These are phyloP conservation scores for Dryas drummondii DNA, from an alignment of 306 rosid species.

Conservation along the genomic window DNA sequence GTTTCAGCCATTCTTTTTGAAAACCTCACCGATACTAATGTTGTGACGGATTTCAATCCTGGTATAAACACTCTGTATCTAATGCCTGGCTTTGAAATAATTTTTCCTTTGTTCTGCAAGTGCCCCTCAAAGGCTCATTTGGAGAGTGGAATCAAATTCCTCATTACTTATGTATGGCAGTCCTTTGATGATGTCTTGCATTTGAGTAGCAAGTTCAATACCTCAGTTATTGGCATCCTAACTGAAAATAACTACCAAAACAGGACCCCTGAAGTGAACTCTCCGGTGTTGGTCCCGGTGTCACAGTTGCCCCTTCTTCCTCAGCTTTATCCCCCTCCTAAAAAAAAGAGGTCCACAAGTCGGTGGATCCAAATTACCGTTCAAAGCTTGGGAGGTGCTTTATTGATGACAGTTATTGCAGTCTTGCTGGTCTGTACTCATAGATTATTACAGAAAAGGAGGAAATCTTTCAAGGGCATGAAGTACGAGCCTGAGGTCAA, in stretches of 20 bases:
- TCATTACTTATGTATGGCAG: conserved; percentile 65
- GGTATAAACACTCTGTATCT: too few species aligned
- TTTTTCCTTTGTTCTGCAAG: conserved; percentile 57
- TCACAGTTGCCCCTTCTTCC: conserved; percentile 43
- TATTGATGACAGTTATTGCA: conserved; percentile 26
- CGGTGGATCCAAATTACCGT: conserved; percentile 27
- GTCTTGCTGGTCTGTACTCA: conserved; percentile 26
- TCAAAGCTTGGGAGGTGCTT: conserved; percentile 33
- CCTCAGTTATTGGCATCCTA: conserved; percentile 35
- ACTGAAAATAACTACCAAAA: conserved; percentile 41
- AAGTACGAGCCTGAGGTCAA: not conserved
- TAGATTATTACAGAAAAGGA: conserved; percentile 32
- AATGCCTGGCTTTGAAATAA: conserved; percentile 29
- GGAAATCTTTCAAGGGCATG: conserved; percentile 27
- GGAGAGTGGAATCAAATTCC: conserved; percentile 33
- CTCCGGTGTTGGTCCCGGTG: conserved; percentile 56
- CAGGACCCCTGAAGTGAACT: conserved; percentile 32
- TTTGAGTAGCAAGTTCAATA: conserved; percentile 50
- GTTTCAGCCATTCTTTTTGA: conserved; percentile 36
- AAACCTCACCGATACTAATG: conserved; percentile 49
- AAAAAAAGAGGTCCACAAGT: conserved; percentile 16
- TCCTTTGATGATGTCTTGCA: conserved; percentile 40
- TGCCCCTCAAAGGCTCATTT: conserved; percentile 52
- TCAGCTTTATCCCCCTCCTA: conserved; percentile 20
- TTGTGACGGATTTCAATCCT: conserved; percentile 38